These are phyloP conservation scores for Pestalotiopsis sp. DNA, from an alignment of 2,329 filamentous ascomycete genomes.

Conservation along the genomic window DNA sequence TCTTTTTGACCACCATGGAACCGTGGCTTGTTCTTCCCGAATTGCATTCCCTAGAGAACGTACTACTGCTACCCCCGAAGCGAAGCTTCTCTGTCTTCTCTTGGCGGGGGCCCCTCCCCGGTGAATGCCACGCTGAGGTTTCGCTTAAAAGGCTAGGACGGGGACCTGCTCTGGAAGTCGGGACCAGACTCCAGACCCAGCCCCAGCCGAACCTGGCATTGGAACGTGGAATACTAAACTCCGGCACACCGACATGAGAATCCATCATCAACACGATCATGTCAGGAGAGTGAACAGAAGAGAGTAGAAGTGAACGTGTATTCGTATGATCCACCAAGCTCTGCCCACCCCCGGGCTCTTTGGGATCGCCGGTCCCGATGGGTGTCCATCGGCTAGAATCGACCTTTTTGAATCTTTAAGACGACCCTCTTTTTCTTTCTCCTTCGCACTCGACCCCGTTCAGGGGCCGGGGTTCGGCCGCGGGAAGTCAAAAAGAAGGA, in stretches of 20 bases:
- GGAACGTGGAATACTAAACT: background rate
- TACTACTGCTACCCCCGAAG: background rate
- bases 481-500: background rate
- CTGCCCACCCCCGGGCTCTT: background rate
- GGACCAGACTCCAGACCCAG: background rate
- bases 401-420: slow-evolving; percentile 2
- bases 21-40: background rate
- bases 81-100: background rate
- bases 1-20: background rate
- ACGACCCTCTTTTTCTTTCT: slow-evolving; percentile 4
- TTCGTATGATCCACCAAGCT: background rate
- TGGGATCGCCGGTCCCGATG: slow-evolving; percentile 3
- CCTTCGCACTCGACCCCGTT: background rate
- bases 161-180: background rate
- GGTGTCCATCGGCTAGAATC: slow-evolving; percentile 9
- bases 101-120: background rate
- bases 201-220: background rate
- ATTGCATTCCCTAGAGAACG: background rate
- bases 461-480: background rate
- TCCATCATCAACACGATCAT: no score
- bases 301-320: background rate
- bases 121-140: slow-evolving; percentile 9
- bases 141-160: slow-evolving; percentile 1
- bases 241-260: no score
- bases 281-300: background rate